Evolutionary conservation across 768 basidiomycete genomes (phyloP).

Genomic region (Pleurotus tuoliensis): DNA sequence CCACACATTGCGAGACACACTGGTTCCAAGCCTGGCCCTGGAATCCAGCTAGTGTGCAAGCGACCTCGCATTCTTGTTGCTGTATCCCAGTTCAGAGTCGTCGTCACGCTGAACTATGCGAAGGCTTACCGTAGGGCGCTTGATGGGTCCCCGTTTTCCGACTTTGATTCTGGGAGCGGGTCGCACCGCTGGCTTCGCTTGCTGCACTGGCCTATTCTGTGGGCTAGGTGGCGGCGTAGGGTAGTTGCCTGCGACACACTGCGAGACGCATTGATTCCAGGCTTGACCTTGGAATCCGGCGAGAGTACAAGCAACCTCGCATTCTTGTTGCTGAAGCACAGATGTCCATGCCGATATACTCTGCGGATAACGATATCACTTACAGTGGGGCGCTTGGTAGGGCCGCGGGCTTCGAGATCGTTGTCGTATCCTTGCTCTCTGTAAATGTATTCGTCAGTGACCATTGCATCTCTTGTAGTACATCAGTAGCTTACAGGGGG

Average conservation of each 20-base stretch:
- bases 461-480: not conserved
- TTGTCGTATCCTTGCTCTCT: not conserved
- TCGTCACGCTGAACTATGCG: not conserved
- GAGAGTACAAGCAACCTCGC: not conserved
- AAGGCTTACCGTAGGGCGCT: not conserved
- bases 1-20: not conserved
- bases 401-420: not conserved
- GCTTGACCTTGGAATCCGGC: not conserved
- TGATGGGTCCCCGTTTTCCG: not conserved
- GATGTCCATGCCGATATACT: too few species aligned
- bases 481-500: not conserved
- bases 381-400: not conserved
- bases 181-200: not conserved
- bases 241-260: not conserved
- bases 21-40: not conserved
- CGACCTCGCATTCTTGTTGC: not conserved
- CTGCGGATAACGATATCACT: not conserved
- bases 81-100: not conserved
- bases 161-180: not conserved
- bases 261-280: not conserved
- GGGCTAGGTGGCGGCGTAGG: not conserved
- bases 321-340: not conserved
- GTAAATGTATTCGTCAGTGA: too few species aligned
- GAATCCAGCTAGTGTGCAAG: not conserved
- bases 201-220: not conserved